phyloP scores from a whole-genome alignment of 1,284 basidiomycete species.

The Trichosporon coremiiforme region DNA sequence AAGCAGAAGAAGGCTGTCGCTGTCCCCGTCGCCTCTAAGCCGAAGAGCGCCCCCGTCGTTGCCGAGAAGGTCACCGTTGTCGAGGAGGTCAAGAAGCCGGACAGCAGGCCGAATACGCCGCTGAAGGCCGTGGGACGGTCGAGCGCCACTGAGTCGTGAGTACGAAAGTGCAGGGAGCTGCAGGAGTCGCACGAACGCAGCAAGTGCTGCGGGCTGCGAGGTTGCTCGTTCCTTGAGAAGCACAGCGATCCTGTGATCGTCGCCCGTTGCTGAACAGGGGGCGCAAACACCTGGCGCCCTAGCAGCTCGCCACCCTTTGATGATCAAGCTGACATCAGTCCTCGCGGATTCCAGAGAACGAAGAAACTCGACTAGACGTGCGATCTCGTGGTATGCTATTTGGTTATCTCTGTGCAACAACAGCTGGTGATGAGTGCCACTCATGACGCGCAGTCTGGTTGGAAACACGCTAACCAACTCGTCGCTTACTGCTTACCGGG shows the following conservation, averaged over 20 bases:
- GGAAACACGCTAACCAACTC: neutral
- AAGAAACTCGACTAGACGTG: constrained; percentile 14
- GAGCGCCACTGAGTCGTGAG: constrained; percentile 6
- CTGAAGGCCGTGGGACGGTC: neutral
- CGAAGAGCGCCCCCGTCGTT: neutral
- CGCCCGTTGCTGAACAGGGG: too few relatives aligned
- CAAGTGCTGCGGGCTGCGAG: neutral
- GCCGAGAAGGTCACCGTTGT: neutral
- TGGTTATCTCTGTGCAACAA: neutral
- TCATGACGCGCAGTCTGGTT: neutral
- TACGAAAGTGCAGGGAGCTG: neutral
- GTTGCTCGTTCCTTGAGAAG: neutral
- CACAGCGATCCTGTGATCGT: neutral
- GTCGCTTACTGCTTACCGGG: too few relatives aligned
- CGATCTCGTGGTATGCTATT: neutral
- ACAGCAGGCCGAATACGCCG: neutral
- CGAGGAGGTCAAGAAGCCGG: neutral
- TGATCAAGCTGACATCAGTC: neutral
- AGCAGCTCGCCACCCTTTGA: too few relatives aligned
- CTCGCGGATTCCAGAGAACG: constrained; percentile 15
- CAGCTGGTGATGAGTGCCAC: neutral
- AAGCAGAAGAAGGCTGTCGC: neutral
- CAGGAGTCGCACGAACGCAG: neutral
- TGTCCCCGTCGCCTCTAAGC: neutral
- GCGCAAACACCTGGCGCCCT: too few relatives aligned